Percentiles rank a stretch among this genome's conserved stretches.
These are phyloP conservation scores for Lodderomyces orthopsilosis DNA, from an alignment of 1,139 yeast species.

Conservation along the genomic window DNA sequence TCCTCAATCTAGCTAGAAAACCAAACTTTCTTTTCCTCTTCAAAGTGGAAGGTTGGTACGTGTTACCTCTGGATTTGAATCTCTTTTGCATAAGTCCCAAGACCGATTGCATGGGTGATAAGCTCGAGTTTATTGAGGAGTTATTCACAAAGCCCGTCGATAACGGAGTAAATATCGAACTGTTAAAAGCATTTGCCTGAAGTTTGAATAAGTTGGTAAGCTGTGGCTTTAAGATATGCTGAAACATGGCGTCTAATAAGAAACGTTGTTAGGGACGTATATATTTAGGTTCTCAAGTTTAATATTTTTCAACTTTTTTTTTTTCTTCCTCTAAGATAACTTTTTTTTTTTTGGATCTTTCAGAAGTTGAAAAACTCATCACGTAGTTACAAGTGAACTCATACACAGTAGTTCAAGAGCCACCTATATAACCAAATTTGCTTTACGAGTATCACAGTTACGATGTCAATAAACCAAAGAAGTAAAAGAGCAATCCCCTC, in stretches of 20 bases:
- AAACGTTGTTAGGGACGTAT: background rate
- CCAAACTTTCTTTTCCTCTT: conserved; percentile 91
- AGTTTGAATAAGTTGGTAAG: conserved; percentile 9
- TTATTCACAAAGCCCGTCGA: conserved; percentile 6
- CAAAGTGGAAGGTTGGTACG: conserved; percentile 89
- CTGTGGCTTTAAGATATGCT: conserved; percentile 11
- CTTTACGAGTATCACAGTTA: too few relatives aligned
- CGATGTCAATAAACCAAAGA: conserved; percentile 26
- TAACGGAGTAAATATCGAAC: background rate
- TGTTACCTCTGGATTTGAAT: conserved; percentile 89
- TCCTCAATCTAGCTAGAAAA: conserved; percentile 80
- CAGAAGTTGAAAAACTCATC: background rate
- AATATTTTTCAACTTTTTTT: background rate
- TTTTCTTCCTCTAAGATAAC: too few relatives aligned
- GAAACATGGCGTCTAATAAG: conserved; percentile 14
- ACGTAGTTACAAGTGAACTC: too few relatives aligned
- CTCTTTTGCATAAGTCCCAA: conserved; percentile 51
- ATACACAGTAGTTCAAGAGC: too few relatives aligned
- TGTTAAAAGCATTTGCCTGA: background rate
- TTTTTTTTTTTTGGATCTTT: background rate
- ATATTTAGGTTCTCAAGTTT: background rate
- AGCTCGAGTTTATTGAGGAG: conserved; percentile 1
- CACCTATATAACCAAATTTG: too few relatives aligned
- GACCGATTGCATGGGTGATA: conserved; percentile 23
- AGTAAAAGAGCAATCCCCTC: conserved; percentile 42